Evolutionary conservation across 2,329 filamentous ascomycete genomes (phyloP), one percentile per base, ranked within the genome.

Genomic region (Calonectria honghensis): DNA sequence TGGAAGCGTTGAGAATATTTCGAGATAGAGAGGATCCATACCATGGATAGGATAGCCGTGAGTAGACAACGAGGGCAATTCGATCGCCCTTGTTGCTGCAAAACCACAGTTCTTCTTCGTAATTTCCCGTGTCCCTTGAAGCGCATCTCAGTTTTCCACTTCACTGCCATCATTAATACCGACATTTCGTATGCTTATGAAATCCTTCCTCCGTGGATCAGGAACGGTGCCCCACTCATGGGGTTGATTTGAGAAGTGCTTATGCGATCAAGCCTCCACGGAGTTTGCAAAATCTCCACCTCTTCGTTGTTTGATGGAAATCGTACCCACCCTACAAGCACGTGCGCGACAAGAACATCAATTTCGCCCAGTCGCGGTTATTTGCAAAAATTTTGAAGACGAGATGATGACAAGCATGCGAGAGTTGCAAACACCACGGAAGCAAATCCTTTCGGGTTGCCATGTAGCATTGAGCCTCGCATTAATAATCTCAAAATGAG

Each of bases 201-300:
- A 39, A 39, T 13, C 10, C 18, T 18, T 14, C 10, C 32, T 61
- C 54, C 54, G 24, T 31, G 54, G 54, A 20, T 13, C 35, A 4
- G 4, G 2, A n/a, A 27, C 16, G 6, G 6, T 24, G 35, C 54
- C 13, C 54, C 54, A 61, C 54, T 39, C 24, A 3, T 35, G 27
- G 54, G 27, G 7, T 59, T 37, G 54, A 61, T 61, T 61, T 6
- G 7, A 39, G n/a, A 61, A 1, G 13, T 39, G 54, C 54, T 61
- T 39, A 61, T 37, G 54, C 35, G 16, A 61, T 61, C 54, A 27
- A 13, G 39, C 32, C 54, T 61, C 54, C 32, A 61, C 35, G 54
- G 54, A 39, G 32, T 18, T 18, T 39, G 32, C 24, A 9, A 39
- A 39, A 61, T 9, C n/a, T 18, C 32, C 54, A 32, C 54, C 24